phyloP scores from a whole-genome alignment of 495 filamentous ascomycete genomes.

The Emericellopsis terricola region DNA sequence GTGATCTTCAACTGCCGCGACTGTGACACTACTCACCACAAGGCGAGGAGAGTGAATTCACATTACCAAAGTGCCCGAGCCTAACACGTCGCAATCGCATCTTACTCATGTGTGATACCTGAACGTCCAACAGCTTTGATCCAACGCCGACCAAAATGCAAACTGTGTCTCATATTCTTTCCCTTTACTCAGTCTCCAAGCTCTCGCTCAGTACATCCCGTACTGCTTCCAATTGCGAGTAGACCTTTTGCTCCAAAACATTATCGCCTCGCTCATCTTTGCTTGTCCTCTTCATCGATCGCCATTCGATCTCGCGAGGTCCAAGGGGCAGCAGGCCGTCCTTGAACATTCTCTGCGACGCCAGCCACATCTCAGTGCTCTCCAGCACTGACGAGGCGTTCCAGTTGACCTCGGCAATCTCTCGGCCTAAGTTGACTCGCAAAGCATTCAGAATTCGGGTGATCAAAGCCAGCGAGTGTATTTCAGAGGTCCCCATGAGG shows the following conservation, averaged over 20 bases:
- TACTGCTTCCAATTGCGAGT: conserved; percentile 40
- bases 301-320: conserved; percentile 49
- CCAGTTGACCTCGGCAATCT: conserved; percentile 54
- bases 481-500: conserved; percentile 52
- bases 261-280: conserved; percentile 25
- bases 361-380: conserved; percentile 60
- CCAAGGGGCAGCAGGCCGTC: conserved; percentile 53
- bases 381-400: conserved; percentile 50
- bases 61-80: too few species aligned
- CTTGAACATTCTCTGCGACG: conserved; percentile 38
- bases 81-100: too few species aligned
- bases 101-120: too few species aligned
- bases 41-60: too few species aligned
- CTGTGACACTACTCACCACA: too few species aligned
- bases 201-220: conserved; percentile 26
- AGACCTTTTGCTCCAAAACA: conserved; percentile 53
- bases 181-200: conserved; percentile 10
- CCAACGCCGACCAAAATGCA: too few species aligned
- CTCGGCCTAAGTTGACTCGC: conserved; percentile 39
- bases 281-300: conserved; percentile 18
- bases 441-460: conserved; percentile 43
- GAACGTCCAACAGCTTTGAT: too few species aligned
- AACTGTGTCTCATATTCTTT: too few species aligned
- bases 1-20: too few species aligned
- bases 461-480: conserved; percentile 59